Evolutionary conservation across 2,329 filamentous ascomycete genomes (phyloP).

Genomic region (Cercospora sojina): DNA sequence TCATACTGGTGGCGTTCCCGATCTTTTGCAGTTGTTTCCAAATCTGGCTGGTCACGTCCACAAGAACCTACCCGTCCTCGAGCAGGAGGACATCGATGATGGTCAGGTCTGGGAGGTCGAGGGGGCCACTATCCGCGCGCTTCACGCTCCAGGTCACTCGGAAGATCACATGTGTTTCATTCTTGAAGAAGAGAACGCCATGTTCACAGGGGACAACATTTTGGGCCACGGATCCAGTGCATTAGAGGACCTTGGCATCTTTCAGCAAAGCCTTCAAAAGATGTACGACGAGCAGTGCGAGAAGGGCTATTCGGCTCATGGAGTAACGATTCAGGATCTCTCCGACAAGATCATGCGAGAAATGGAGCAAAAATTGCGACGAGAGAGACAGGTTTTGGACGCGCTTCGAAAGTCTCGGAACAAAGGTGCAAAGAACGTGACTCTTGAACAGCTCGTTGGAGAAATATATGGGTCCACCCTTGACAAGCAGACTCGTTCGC

Average conservation of each 20-base stretch:
- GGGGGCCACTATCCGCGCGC: constrained; percentile 43
- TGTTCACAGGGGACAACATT: constrained; percentile 44
- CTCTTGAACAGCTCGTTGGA: constrained; percentile 45
- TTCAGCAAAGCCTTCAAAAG: constrained; percentile 38
- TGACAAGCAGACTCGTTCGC: constrained; percentile 39
- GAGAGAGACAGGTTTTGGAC: constrained; percentile 44
- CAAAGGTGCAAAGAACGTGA: constrained; percentile 39
- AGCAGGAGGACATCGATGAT: constrained; percentile 40
- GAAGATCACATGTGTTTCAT: constrained; percentile 41
- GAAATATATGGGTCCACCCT: constrained; percentile 44
- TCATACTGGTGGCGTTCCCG: constrained; percentile 46
- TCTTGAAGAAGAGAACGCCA: constrained; percentile 40
- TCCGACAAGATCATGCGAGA: constrained; percentile 42
- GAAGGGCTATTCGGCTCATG: constrained; percentile 50
- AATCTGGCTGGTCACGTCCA: constrained; percentile 36
- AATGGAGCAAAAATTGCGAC: constrained; percentile 41
- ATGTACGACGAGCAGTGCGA: constrained; percentile 41
- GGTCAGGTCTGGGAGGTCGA: constrained; percentile 42
- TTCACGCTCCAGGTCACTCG: constrained; percentile 39
- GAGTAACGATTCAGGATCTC: constrained; percentile 42
- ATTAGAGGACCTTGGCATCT: constrained; percentile 43
- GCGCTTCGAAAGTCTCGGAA: constrained; percentile 33
- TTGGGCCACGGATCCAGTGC: constrained; percentile 43
- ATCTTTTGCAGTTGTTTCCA: constrained; percentile 40
- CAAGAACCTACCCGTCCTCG: constrained; percentile 40